These are phyloP conservation scores for Trichoderma sp. DNA, from an alignment of 2,329 filamentous ascomycete species.

Conservation along the genomic window DNA sequence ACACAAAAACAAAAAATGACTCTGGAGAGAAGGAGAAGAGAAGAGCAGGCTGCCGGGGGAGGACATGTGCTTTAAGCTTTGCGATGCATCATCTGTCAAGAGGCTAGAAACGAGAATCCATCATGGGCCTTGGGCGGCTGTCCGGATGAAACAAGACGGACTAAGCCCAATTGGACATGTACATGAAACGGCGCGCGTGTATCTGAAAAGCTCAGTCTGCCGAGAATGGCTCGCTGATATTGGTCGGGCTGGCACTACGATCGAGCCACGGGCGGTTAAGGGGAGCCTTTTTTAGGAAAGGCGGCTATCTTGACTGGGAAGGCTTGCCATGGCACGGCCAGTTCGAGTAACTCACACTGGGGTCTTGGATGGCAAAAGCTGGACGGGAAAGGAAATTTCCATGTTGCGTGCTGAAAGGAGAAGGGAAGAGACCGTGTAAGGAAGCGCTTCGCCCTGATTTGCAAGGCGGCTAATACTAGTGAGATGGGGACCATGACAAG, in stretches of 20 bases:
- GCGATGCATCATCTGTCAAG: conserved; percentile 31
- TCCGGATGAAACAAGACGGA: conserved; percentile 36
- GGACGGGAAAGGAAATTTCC: background rate
- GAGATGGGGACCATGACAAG: background rate
- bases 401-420: background rate
- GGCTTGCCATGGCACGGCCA: conserved; percentile 10
- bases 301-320: conserved; percentile 23
- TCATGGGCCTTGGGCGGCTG: conserved; percentile 35
- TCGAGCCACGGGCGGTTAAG: conserved; percentile 30
- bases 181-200: conserved; percentile 57
- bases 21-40: conserved; percentile 30
- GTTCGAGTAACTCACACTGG: background rate
- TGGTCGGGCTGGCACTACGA: conserved; percentile 49
- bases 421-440: background rate
- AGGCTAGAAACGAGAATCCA: conserved; percentile 31
- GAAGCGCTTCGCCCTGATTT: conserved; percentile 18
- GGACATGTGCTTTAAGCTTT: conserved; percentile 38
- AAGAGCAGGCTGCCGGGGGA: conserved; percentile 32
- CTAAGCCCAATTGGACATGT: conserved; percentile 37
- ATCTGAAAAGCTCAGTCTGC: conserved; percentile 49
- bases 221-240: conserved; percentile 50
- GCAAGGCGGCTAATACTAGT: conserved; percentile 17
- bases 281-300: conserved; percentile 9
- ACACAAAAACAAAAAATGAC: conserved; percentile 6
- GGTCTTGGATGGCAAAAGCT: background rate